These are phyloP conservation scores for Yamadazyma sp. DNA, from an alignment of 805 yeast species.

Conservation along the genomic window DNA sequence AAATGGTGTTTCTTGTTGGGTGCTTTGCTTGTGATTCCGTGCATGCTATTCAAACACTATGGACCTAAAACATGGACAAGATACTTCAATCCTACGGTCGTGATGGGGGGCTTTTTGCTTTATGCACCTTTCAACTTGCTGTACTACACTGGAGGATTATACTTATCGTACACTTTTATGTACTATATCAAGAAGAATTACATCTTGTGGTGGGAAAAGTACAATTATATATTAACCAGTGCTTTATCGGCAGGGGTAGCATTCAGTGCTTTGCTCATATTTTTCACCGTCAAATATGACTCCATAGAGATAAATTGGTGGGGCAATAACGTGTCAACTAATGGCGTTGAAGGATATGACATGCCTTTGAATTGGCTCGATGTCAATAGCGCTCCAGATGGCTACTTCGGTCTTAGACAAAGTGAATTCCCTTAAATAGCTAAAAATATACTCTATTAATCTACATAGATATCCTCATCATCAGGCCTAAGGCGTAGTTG, in stretches of 20 bases:
- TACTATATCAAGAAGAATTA: conserved; percentile 50
- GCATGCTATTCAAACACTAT: conserved; percentile 33
- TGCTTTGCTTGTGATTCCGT: conserved; percentile 34
- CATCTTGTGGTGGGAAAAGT: conserved; percentile 68
- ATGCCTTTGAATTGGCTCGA: conserved; percentile 27
- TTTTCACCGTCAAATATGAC: conserved; percentile 52
- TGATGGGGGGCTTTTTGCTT: conserved; percentile 49
- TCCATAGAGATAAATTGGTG: conserved; percentile 54
- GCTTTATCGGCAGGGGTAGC: conserved; percentile 66
- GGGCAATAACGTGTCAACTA: conserved; percentile 48
- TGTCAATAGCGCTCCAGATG: conserved; percentile 31
- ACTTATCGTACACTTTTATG: conserved; percentile 56
- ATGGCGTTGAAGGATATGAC: conserved; percentile 39
- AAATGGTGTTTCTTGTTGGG: conserved; percentile 65
- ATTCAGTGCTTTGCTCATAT: conserved; percentile 56
- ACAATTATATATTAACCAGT: conserved; percentile 61
- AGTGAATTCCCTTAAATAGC: conserved; percentile 26
- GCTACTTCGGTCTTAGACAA: conserved; percentile 31
- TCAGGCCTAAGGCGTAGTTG: too few relatives aligned
- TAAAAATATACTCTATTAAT: neutral
- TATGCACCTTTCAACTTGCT: conserved; percentile 54
- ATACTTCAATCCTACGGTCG: conserved; percentile 54
- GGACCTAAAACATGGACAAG: conserved; percentile 35
- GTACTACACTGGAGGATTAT: conserved; percentile 60
- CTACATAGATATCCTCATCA: too few relatives aligned